Conservation (phyloP, 2,329 filamentous ascomycete species). For the Aspergillus sp. region DNA sequence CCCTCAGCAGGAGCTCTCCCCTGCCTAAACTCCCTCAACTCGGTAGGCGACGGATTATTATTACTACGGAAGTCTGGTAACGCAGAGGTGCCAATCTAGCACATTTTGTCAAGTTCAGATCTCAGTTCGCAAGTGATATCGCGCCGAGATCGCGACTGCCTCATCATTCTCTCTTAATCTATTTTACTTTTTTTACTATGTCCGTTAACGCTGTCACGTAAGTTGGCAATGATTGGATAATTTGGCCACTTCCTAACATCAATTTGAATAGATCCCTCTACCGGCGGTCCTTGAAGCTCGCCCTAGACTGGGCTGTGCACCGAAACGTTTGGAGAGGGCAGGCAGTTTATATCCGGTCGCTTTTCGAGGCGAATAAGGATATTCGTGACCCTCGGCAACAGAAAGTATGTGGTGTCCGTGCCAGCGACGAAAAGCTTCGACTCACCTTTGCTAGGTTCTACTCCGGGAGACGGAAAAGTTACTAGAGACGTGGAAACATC, state of each 20-base stretch:
- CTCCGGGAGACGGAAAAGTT: slow-evolving; percentile 85
- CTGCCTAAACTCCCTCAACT: slow-evolving; percentile 9
- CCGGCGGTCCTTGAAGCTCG: slow-evolving; percentile 85
- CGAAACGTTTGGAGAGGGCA: slow-evolving; percentile 92
- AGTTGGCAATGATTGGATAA: slow-evolving; percentile 16
- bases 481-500: slow-evolving; percentile 94
- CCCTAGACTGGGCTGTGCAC: slow-evolving; percentile 94
- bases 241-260: slow-evolving; percentile 1
- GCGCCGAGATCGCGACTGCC: neutral
- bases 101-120: slow-evolving; percentile 14
- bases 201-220: slow-evolving; percentile 40
- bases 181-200: slow-evolving; percentile 26
- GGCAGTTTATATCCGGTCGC: slow-evolving; percentile 88
- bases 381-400: slow-evolving; percentile 82
- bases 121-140: neutral
- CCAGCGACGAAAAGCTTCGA: slow-evolving; percentile 19
- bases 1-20: slow-evolving; percentile 19
- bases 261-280: slow-evolving; percentile 68
- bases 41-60: slow-evolving; percentile 33
- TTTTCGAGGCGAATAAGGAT: slow-evolving; percentile 91
- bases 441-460: slow-evolving; percentile 61
- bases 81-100: slow-evolving; percentile 21
- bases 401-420: slow-evolving; percentile 56
- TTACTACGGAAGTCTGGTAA: slow-evolving; percentile 32
- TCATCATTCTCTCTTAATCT: neutral